A percentile compares a stretch with the other conserved stretches of the same genome.
phyloP scores from a whole-genome alignment of 1,139 yeast species.

The Hyphopichia wangnamkhiaoensis region DNA sequence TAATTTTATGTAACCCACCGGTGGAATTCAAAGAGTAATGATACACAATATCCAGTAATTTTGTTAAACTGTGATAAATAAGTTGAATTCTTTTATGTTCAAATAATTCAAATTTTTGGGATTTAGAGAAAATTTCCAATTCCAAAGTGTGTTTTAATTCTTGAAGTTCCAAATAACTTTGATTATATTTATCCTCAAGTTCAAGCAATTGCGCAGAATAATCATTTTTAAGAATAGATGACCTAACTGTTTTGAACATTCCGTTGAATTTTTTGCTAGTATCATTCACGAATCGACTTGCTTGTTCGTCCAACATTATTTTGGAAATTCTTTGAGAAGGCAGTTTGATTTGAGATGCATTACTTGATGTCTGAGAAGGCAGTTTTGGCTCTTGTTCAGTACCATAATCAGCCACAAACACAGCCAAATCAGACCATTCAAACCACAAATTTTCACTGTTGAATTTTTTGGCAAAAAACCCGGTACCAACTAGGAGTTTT shows the following conservation, averaged over 20 bases:
- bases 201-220: constrained; percentile 29
- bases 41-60: constrained; percentile 37
- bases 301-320: constrained; percentile 16
- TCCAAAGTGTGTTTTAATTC: constrained; percentile 34
- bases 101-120: constrained; percentile 34
- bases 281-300: constrained; percentile 24
- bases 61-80: constrained; percentile 35
- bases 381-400: constrained; percentile 1
- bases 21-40: constrained; percentile 29
- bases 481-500: constrained; percentile 35
- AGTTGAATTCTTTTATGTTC: constrained; percentile 38
- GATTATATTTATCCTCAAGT: constrained; percentile 34
- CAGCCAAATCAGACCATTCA: constrained; percentile 46
- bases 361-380: neutral
- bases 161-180: constrained; percentile 34
- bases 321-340: constrained; percentile 7
- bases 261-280: constrained; percentile 34
- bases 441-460: constrained; percentile 50
- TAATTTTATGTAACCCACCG: constrained; percentile 28
- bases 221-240: constrained; percentile 35
- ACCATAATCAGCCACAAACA: constrained; percentile 18
- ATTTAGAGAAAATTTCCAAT: constrained; percentile 21
- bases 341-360: neutral
- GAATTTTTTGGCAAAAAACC: constrained; percentile 37
- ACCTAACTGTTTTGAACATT: constrained; percentile 28